Evolutionary conservation across 805 yeast species (phyloP), one percentile per base, ranked within the genome.

Genomic region (Kockiozyma suomiensis): DNA sequence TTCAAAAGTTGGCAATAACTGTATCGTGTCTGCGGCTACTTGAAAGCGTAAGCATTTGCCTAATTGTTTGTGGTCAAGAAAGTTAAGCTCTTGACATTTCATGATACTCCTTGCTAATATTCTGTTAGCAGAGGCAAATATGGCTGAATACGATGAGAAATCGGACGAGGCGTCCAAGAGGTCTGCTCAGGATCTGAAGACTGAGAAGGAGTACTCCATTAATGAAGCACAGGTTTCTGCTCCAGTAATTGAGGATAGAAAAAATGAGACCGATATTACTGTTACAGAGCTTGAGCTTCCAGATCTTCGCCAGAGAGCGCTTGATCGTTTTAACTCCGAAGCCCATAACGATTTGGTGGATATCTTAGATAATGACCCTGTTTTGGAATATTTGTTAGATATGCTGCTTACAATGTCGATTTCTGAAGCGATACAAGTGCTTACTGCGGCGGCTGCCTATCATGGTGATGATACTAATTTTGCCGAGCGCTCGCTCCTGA

Each of bases 381-480:
- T 66, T n/a, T 41, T 68, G 23, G 66, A 75, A 26, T 81, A 73
- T 65, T 76, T 81, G 74, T 70, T 79, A 57, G 77, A 75, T 33
- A 76, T 76, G 64, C 73, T 79, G 55, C 74, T 72, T 38, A 64
- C 67, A 6, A 57, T 80, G 62, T 41, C 75, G 0, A 68, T 70
- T 19, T 72, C 70, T 1, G 79, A 78, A 40, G 75, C 80, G 0
- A 28, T 76, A 10, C 41, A 32, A 15, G 73, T 77, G 33, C 68
- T 82, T 50, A 66, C 70, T 30, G 71, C 74, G 21, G 74, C 78
- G 19, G 60, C 75, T 1, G 73, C 62, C 0, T 75, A 76, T n/a
- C 81, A 79, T 61, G 61, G 59, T 1, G 76, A 73, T 55, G 85
- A 81, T 67, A 74, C 76, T 42, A 81, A 81, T 66, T 74, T 80